A percentile compares a stretch with the other conserved stretches of the same genome.
phyloP scores from a whole-genome alignment of 1,284 basidiomycete species.

The Puccinia triticina region DNA sequence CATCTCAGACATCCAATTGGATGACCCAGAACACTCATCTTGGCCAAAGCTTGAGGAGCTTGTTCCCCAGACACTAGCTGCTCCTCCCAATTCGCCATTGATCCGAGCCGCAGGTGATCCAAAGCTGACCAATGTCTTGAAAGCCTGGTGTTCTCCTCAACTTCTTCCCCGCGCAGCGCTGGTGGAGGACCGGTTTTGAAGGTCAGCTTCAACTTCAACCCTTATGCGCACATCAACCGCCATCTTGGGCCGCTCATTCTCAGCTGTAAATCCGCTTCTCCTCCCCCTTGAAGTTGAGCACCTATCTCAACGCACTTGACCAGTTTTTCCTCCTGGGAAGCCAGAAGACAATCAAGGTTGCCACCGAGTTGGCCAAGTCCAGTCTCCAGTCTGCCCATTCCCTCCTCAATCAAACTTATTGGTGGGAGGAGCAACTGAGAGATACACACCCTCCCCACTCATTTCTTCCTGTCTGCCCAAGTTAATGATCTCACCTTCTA shows the following conservation, averaged over 20 bases:
- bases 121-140: neutral
- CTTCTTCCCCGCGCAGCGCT: neutral
- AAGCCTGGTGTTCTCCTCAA: neutral
- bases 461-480: conserved; percentile 32
- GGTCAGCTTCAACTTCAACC: neutral
- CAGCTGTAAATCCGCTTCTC: conserved; percentile 7
- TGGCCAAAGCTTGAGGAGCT: conserved; percentile 29
- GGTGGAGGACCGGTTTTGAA: neutral
- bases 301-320: conserved; percentile 25
- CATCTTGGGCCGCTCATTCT: conserved; percentile 21
- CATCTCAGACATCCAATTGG: conserved; percentile 1
- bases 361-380: neutral
- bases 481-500: conserved; percentile 1
- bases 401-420: neutral
- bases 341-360: conserved; percentile 1
- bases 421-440: conserved; percentile 40
- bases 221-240: neutral
- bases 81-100: neutral
- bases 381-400: neutral
- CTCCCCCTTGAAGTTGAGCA: conserved; percentile 16
- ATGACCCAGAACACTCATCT: neutral
- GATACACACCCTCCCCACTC: neutral
- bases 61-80: neutral
- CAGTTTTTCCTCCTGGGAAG: conserved; percentile 41
- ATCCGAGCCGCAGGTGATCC: neutral